Percentiles rank a stretch among this genome's conserved stretches.
phyloP scores from a whole-genome alignment of 257 asterid genomes.

The Solanum virginianum region DNA sequence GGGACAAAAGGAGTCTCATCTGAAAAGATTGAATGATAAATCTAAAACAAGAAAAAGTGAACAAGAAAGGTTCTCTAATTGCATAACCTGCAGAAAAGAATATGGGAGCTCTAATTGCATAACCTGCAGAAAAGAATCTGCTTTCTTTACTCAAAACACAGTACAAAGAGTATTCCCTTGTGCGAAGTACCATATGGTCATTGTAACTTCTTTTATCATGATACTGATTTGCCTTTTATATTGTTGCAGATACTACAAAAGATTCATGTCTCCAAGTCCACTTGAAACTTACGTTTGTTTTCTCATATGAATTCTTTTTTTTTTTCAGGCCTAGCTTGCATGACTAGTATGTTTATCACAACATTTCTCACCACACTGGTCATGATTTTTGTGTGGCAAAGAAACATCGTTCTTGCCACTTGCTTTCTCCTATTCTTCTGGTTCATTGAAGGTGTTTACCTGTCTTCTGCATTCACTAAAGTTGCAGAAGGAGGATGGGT shows the following conservation, averaged over 20 bases:
- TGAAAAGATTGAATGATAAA: not conserved
- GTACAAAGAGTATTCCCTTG: not conserved
- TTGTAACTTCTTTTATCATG: not conserved
- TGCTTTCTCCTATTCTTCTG: slow-evolving; percentile 20
- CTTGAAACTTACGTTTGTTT: not conserved
- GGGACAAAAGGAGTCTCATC: not conserved
- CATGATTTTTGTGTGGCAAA: slow-evolving; percentile 25
- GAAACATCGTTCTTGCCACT: slow-evolving; percentile 3
- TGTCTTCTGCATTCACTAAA: slow-evolving; percentile 22
- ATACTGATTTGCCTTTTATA: not conserved
- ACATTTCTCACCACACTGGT: slow-evolving; percentile 27
- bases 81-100: not conserved
- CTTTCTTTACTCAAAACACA: not conserved
- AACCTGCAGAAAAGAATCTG: not conserved
- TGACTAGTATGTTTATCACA: slow-evolving; percentile 26
- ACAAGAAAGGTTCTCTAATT: not conserved
- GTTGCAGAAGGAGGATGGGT: slow-evolving; percentile 31
- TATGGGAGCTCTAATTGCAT: not conserved
- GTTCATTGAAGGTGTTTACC: slow-evolving; percentile 22
- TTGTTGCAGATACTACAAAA: not conserved
- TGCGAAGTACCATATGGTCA: not conserved
- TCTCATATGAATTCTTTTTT: not conserved
- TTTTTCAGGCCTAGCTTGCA: slow-evolving; percentile 18
- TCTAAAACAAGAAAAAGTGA: not conserved
- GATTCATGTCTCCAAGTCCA: not conserved